A percentile compares a stretch with the other conserved stretches of the same genome.
Evolutionary conservation across 331 rosid species (phyloP).

Genomic region (Rhamnella rubrinervis): DNA sequence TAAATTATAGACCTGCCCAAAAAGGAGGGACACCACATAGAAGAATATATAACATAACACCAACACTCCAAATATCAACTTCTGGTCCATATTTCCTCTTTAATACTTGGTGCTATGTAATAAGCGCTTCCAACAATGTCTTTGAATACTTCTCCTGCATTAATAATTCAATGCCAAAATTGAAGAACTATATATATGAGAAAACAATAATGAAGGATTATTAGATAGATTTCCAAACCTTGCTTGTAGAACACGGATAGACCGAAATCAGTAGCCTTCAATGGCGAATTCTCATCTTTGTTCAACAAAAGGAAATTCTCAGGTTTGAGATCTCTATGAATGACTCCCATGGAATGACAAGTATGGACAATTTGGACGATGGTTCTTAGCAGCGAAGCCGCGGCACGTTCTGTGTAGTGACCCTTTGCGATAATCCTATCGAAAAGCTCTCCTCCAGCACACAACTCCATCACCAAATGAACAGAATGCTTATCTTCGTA

Average conservation of each 20-base stretch:
- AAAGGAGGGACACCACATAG: slow-evolving; percentile 91
- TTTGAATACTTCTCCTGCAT: slow-evolving; percentile 73
- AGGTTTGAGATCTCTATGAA: slow-evolving; percentile 96
- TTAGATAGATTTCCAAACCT: slow-evolving; percentile 40
- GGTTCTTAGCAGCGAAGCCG: slow-evolving; percentile 73
- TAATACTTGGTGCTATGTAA: slow-evolving; percentile 93
- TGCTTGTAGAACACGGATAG: slow-evolving; percentile 89
- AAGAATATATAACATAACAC: slow-evolving; percentile 91
- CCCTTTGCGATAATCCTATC: slow-evolving; percentile 93
- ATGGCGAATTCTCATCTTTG: slow-evolving; percentile 80
- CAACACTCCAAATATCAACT: slow-evolving; percentile 97
- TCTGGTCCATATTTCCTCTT: slow-evolving; percentile 91
- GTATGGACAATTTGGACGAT: slow-evolving; percentile 91
- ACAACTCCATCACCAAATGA: slow-evolving; percentile 90
- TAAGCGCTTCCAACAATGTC: slow-evolving; percentile 93
- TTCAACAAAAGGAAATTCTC: slow-evolving; percentile 85
- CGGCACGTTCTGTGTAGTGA: slow-evolving; percentile 92
- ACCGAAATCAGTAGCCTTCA: slow-evolving; percentile 96
- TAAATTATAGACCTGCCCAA: slow-evolving; percentile 68
- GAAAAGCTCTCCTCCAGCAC: slow-evolving; percentile 96
- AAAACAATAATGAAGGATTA: neutral
- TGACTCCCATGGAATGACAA: slow-evolving; percentile 95
- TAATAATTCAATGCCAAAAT: neutral
- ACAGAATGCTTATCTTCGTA: slow-evolving; percentile 88
- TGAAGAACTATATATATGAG: neutral